Base-by-base conservation (phyloP, 345 rosid species). In the Salix brachista region DNA sequence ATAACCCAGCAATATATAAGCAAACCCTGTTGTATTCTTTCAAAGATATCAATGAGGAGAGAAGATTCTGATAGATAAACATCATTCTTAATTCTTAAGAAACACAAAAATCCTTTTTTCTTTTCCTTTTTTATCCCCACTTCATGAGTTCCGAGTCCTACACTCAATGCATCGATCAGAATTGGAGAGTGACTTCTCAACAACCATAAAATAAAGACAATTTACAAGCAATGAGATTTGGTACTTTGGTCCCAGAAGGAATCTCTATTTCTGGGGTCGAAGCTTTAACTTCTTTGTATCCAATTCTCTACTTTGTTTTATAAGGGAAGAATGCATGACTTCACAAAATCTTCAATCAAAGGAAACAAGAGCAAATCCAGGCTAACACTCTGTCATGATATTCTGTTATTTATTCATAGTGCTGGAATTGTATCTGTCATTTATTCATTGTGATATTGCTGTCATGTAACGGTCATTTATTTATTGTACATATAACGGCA, bases 151-250 rank as follows among this genome's bases (percentile, higher is more conserved):
- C 75, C 4, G 25, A 56, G 26, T 21, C 25, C 79, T 71, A 69
- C 80, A 77, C 77, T 84, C 78, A 80, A 72, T 77, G 86, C 78
- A 84, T 84, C 37, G 37, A 34, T 5, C 83, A 66, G 83, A 82
- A 79, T 80, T 78, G 73, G 60, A 76, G 46, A 37, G 37, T 32
- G 83, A 80, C 83, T 71, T 65, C 30, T 60, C 77, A 58, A 44
- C 77, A 56, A 72, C 64, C 17, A 71, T 58, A 78, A 30, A 37
- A 72, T 13, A 72, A 23, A 56, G 37, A 41, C 36, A 30, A 7
- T 5, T 13, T 26, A 7, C 14, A 8, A 65, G 17, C 19, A 78
- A 42, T 60, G 18, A 37, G 37, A 72, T 74, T 26, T 34, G 70
- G 48, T 36, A 6, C 46, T 60, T 11, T 14, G 64, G 50, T 52